A percentile compares a stretch with the other conserved stretches of the same genome.
Evolutionary conservation across 495 filamentous ascomycete species (phyloP).

Genomic region (Xylaria acuta): DNA sequence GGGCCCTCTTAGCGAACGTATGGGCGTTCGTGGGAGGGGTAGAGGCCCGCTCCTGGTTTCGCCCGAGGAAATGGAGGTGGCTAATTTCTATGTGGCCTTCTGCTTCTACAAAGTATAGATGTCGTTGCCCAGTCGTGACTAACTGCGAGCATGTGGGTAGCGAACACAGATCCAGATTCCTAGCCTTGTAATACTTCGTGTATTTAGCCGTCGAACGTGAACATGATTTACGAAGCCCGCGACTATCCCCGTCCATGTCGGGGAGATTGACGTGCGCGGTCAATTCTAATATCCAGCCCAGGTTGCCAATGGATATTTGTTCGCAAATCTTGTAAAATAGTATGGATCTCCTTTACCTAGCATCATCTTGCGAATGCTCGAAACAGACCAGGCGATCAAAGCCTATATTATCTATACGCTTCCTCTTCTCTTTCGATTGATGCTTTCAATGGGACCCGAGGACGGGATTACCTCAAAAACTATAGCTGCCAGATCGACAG

Average conservation of each 20-base stretch:
- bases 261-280: no score
- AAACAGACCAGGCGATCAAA: neutral
- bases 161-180: neutral
- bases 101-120: slow-evolving; percentile 89
- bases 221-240: neutral
- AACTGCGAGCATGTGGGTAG: neutral
- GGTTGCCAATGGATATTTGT: neutral
- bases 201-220: neutral
- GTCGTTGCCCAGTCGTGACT: neutral
- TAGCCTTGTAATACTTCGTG: neutral
- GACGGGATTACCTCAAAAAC: neutral
- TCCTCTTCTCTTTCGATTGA: neutral
- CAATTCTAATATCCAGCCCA: neutral
- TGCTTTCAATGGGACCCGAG: neutral
- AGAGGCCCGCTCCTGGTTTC: slow-evolving; percentile 72
- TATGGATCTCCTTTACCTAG: neutral
- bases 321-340: neutral
- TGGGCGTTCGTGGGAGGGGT: slow-evolving; percentile 82
- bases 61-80: slow-evolving; percentile 86
- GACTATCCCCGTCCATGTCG: neutral
- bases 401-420: neutral
- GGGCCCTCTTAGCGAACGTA: slow-evolving; percentile 85
- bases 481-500: neutral
- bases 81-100: slow-evolving; percentile 88
- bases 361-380: neutral